Conservation (phyloP, 2,329 filamentous ascomycete species). For the Calonectria montana region DNA sequence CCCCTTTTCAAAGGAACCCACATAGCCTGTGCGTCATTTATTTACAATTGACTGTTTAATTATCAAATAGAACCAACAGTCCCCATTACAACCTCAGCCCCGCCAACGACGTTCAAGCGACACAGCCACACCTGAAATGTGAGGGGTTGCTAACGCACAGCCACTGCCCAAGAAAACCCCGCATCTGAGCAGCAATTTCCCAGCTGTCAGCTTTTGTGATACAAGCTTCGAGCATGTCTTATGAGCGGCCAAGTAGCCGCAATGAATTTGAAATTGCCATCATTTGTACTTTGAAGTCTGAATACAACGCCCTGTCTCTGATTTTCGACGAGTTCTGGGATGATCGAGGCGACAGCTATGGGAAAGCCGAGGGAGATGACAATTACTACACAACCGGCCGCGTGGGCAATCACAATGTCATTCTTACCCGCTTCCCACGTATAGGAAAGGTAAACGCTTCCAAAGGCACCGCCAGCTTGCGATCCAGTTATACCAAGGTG, state of each 20-base stretch:
- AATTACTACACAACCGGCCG: slow-evolving; percentile 46
- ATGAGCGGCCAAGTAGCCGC: neutral
- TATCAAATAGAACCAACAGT: no score
- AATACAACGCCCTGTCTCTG: neutral
- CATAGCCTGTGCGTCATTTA: no score
- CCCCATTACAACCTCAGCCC: no score
- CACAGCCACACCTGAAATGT: no score
- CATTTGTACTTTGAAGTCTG: neutral
- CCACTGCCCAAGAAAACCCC: neutral
- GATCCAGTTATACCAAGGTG: slow-evolving; percentile 48
- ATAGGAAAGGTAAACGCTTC: slow-evolving; percentile 46
- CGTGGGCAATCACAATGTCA: slow-evolving; percentile 41
- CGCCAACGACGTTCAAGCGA: no score
- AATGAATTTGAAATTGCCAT: slow-evolving; percentile 2
- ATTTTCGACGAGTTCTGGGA: neutral
- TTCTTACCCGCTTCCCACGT: slow-evolving; percentile 41
- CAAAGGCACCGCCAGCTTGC: slow-evolving; percentile 40
- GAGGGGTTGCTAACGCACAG: neutral
- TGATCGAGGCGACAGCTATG: slow-evolving; percentile 14
- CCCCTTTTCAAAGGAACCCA: no score
- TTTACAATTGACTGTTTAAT: no score
- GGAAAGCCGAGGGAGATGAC: slow-evolving; percentile 36
- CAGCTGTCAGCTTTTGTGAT: neutral
- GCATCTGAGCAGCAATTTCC: neutral
- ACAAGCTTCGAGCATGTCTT: neutral